Conservation (phyloP, 2,329 filamentous ascomycete genomes). For the Cladorrhinum sp. region DNA sequence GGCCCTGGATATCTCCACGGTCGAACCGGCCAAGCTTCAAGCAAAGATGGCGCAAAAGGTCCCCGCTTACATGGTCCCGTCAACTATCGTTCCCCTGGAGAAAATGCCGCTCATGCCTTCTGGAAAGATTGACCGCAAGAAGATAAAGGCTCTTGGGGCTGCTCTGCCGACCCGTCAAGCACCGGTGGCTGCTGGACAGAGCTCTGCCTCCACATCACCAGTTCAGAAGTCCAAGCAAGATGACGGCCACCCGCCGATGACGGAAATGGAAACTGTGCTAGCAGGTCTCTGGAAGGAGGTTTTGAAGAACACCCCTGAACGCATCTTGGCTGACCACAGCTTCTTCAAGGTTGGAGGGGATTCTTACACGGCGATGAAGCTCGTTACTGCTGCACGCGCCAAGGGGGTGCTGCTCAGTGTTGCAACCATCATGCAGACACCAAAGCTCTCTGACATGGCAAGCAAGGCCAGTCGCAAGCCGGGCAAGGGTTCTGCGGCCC, state of each 20-base stretch:
- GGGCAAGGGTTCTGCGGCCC: neutral
- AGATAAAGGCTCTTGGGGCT: conserved; percentile 43
- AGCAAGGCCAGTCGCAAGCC: conserved; percentile 12
- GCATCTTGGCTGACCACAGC: conserved; percentile 30
- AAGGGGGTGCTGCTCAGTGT: conserved; percentile 42
- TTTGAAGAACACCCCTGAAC: conserved; percentile 32
- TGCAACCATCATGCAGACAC: conserved; percentile 43
- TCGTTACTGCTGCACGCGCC: conserved; percentile 43
- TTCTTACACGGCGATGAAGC: conserved; percentile 46
- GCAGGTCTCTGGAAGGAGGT: conserved; percentile 21
- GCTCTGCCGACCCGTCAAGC: conserved; percentile 42
- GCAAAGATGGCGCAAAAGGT: conserved; percentile 30
- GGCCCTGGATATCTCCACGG: neutral
- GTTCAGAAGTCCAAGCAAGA: neutral
- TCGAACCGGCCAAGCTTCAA: conserved; percentile 33
- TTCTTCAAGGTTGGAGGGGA: conserved; percentile 40
- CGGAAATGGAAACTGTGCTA: conserved; percentile 12
- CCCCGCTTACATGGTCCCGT: conserved; percentile 45
- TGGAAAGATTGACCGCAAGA: conserved; percentile 50
- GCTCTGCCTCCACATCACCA: conserved; percentile 29
- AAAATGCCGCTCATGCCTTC: conserved; percentile 48
- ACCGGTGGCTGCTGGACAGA: conserved; percentile 33
- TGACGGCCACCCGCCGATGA: conserved; percentile 22
- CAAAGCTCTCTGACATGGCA: conserved; percentile 43
- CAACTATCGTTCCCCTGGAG: conserved; percentile 44